Conservation (phyloP, 805 yeast species). For the Clavispora santaluciae region DNA sequence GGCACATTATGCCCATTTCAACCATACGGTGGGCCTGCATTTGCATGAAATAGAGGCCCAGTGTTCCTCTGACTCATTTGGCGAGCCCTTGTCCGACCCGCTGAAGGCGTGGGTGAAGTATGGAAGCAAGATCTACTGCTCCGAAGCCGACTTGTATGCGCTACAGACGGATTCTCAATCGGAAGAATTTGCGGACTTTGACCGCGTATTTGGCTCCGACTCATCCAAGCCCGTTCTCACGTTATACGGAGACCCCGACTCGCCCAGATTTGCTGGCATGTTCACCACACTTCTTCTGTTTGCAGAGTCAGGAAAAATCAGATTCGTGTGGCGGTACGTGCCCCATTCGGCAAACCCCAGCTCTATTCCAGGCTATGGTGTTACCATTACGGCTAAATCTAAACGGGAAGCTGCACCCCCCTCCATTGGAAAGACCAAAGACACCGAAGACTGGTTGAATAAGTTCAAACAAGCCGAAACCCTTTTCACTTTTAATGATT, state of each 20-base stretch:
- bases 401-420: constrained; percentile 1
- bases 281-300: constrained; percentile 55
- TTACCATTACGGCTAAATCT: constrained; percentile 13
- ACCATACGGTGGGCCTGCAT: constrained; percentile 24
- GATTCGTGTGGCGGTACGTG: constrained; percentile 72
- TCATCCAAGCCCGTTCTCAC: constrained; percentile 47
- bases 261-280: constrained; percentile 49
- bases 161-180: constrained; percentile 50
- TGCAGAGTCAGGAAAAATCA: constrained; percentile 59
- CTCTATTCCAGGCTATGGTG: constrained; percentile 58
- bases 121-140: constrained; percentile 55
- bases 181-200: constrained; percentile 36
- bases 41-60: constrained; percentile 14
- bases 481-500: neutral
- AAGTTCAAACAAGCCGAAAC: constrained; percentile 1
- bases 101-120: constrained; percentile 45
- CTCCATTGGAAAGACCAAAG: neutral
- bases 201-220: constrained; percentile 59
- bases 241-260: constrained; percentile 61
- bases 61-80: constrained; percentile 31
- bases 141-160: constrained; percentile 73
- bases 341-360: constrained; percentile 31
- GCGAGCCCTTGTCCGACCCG: constrained; percentile 18
- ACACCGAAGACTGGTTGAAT: neutral
- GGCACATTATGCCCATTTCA: constrained; percentile 56